Percentiles rank a stretch among this genome's conserved stretches.
phyloP scores from a whole-genome alignment of 2,329 filamentous ascomycete genomes.

The Ophiostoma himal-ulmi region DNA sequence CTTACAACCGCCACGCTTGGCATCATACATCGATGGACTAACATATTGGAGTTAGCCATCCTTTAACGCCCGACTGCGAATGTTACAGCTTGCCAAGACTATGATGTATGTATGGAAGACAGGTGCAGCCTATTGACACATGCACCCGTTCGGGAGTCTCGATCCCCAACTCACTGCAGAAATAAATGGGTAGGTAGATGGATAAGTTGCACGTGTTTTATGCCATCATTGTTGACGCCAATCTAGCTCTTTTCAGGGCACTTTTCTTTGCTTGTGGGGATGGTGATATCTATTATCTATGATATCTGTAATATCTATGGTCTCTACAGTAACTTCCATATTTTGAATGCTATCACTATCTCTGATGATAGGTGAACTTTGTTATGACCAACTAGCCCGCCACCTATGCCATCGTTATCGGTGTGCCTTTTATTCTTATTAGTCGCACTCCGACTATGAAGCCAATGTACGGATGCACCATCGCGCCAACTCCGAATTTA shows the following conservation, averaged over 20 bases:
- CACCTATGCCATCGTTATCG: too few species aligned
- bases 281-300: background rate
- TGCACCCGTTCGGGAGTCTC: background rate
- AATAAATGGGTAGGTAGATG: background rate
- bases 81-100: background rate
- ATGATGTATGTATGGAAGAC: background rate
- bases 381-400: background rate
- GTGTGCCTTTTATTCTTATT: too few species aligned
- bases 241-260: background rate
- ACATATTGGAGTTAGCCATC: too few species aligned
- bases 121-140: background rate
- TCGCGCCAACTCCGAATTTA: background rate
- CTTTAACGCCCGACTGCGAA: background rate
- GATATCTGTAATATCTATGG: background rate
- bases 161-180: background rate
- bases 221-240: background rate
- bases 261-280: background rate
- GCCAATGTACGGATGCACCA: background rate
- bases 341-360: background rate
- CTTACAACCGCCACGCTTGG: background rate
- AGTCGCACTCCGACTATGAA: too few species aligned
- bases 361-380: background rate
- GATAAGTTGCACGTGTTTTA: background rate
- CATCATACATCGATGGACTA: background rate
- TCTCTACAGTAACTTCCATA: too few species aligned